Conservation (phyloP, 225 moss, liverwort and hornwort species). For the Ulota crispa region DNA sequence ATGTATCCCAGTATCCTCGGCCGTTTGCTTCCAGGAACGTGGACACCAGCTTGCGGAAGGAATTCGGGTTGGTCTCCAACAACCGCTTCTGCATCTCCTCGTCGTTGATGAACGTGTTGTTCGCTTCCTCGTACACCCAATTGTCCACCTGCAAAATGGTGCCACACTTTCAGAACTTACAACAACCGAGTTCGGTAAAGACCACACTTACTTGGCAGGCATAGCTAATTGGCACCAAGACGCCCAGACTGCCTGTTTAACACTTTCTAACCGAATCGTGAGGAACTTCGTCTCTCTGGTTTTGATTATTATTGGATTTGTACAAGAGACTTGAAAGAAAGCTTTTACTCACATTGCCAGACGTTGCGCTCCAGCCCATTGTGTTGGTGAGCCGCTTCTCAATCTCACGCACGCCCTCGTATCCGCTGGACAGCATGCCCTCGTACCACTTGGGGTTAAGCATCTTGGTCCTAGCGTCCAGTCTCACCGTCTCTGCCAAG, state of each 20-base stretch:
- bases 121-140: constrained; percentile 99
- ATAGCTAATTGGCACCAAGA: no score
- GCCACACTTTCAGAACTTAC: not conserved
- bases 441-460: constrained; percentile 99
- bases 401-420: constrained; percentile 97
- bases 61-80: constrained; percentile 93
- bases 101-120: constrained; percentile 92
- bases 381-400: constrained; percentile 99
- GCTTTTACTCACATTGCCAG: constrained; percentile 55
- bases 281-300: not conserved
- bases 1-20: constrained; percentile 96
- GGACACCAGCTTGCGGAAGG: constrained; percentile 95
- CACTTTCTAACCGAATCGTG: not conserved
- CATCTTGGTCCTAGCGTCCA: constrained; percentile 98
- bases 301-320: not conserved
- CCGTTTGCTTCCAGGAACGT: constrained; percentile 97
- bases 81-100: constrained; percentile 97
- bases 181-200: no score
- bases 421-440: constrained; percentile 96
- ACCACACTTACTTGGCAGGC: not conserved
- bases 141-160: constrained; percentile 69
- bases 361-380: constrained; percentile 99
- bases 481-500: constrained; percentile 86
- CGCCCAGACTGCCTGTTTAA: not conserved
- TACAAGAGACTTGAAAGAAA: not conserved